phyloP scores from a whole-genome alignment of 2,329 filamentous ascomycete species.

The Diaporthe sp. region DNA sequence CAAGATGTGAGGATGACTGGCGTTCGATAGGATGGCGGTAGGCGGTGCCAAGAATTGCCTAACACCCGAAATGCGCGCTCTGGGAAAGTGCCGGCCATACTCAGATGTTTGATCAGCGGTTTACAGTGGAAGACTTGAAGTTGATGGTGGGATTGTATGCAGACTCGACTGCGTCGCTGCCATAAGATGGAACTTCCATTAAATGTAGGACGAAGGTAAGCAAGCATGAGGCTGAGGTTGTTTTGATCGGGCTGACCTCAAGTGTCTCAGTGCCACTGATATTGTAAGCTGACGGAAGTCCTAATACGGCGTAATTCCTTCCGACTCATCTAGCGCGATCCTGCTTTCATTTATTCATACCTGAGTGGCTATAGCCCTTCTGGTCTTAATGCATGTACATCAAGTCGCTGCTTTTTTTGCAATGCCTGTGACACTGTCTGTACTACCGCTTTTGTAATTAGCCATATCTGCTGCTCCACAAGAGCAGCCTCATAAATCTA shows the following conservation, averaged over 20 bases:
- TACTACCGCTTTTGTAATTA: too few relatives aligned
- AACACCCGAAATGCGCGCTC: slow-evolving; percentile 4
- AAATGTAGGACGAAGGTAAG: neutral
- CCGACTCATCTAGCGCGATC: slow-evolving; percentile 8
- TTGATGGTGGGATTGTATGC: neutral
- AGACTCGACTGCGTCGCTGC: neutral
- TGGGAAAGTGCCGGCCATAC: slow-evolving; percentile 11
- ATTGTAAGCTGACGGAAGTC: slow-evolving; percentile 23
- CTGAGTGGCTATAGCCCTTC: neutral
- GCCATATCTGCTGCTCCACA: too few relatives aligned
- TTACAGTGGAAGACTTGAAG: neutral
- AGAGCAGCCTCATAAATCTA: too few relatives aligned
- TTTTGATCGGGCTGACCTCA: neutral
- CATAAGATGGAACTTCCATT: neutral
- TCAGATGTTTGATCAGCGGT: neutral
- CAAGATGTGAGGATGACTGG: slow-evolving; percentile 27
- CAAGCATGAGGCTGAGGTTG: neutral
- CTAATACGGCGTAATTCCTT: slow-evolving; percentile 24
- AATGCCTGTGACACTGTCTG: too few relatives aligned
- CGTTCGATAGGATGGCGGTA: slow-evolving; percentile 13
- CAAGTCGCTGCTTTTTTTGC: too few relatives aligned
- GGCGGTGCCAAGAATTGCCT: slow-evolving; percentile 4
- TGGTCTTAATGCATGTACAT: neutral
- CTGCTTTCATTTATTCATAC: neutral
- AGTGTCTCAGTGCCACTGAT: neutral